Percentiles rank a stretch among this genome's conserved stretches.
Conservation (phyloP, 352 stramenopile genomes). For the Globisporangium canariense region DNA sequence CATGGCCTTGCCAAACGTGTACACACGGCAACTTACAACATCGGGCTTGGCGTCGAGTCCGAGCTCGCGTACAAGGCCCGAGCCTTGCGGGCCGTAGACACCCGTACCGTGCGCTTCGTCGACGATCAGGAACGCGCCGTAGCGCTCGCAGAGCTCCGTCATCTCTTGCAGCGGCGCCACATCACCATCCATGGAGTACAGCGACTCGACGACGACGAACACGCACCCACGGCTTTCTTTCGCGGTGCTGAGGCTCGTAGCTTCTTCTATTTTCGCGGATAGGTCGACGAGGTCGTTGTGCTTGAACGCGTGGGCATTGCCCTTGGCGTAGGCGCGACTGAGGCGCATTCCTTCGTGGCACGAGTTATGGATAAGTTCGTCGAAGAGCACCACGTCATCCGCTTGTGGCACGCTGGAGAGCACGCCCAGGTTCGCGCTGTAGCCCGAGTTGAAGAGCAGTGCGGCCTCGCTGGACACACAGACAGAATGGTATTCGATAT, state of each 20-base stretch:
- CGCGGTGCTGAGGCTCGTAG: neutral
- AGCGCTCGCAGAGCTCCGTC: conserved; percentile 66
- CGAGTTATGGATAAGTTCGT: conserved; percentile 97
- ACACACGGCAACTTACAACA: conserved; percentile 84
- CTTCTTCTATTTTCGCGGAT: conserved; percentile 48
- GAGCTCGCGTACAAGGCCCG: conserved; percentile 61
- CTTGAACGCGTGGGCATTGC: conserved; percentile 57
- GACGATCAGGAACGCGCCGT: conserved; percentile 90
- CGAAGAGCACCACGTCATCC: conserved; percentile 92
- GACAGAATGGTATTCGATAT: conserved; percentile 4
- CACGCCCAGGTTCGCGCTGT: conserved; percentile 95
- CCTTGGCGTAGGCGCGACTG: conserved; percentile 56
- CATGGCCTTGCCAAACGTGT: conserved; percentile 97
- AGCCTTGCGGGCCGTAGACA: conserved; percentile 82
- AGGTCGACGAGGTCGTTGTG: conserved; percentile 93
- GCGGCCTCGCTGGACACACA: conserved; percentile 62
- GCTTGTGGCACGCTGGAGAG: conserved; percentile 89
- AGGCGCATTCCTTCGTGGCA: conserved; percentile 92
- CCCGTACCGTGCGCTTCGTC: conserved; percentile 96
- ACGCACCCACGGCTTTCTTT: conserved; percentile 41
- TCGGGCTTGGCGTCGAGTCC: conserved; percentile 75
- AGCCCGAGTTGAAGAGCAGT: conserved; percentile 96
- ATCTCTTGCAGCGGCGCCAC: conserved; percentile 90
- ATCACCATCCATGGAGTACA: conserved; percentile 99
- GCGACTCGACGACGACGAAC: conserved; percentile 96